phyloP scores from a whole-genome alignment of 1,139 yeast species.

The Magnusiomyces starmeri region DNA sequence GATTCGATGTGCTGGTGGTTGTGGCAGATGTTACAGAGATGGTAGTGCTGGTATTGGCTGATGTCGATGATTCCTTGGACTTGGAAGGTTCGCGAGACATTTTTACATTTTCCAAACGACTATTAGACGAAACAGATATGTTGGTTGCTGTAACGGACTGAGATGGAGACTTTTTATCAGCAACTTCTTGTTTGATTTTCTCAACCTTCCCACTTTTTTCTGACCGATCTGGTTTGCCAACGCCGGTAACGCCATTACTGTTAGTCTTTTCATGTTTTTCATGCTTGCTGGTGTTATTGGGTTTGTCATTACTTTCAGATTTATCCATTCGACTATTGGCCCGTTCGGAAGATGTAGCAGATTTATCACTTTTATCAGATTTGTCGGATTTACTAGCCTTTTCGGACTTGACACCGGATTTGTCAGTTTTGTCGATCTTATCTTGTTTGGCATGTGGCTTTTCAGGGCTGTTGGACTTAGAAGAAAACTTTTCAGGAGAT shows the following conservation, averaged over 20 bases:
- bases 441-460: neutral
- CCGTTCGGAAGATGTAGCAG: slow-evolving; percentile 1
- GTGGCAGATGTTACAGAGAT: neutral
- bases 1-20: neutral
- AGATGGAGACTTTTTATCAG: neutral
- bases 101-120: no score
- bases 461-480: neutral
- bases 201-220: slow-evolving; percentile 1
- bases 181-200: neutral
- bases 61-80: no score
- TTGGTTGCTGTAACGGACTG: neutral
- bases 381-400: neutral
- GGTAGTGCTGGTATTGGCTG: no score
- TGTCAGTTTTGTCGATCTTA: neutral
- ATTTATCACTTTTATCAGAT: no score
- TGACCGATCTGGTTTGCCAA: neutral
- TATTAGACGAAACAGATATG: no score
- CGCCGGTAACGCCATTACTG: no score
- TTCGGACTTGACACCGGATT: neutral
- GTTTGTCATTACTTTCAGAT: no score
- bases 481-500: no score
- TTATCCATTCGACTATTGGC: no score
- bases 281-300: no score
- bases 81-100: no score
- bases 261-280: no score